phyloP scores from a whole-genome alignment of 2,329 filamentous ascomycete species.

The Fusarium agapanthi region DNA sequence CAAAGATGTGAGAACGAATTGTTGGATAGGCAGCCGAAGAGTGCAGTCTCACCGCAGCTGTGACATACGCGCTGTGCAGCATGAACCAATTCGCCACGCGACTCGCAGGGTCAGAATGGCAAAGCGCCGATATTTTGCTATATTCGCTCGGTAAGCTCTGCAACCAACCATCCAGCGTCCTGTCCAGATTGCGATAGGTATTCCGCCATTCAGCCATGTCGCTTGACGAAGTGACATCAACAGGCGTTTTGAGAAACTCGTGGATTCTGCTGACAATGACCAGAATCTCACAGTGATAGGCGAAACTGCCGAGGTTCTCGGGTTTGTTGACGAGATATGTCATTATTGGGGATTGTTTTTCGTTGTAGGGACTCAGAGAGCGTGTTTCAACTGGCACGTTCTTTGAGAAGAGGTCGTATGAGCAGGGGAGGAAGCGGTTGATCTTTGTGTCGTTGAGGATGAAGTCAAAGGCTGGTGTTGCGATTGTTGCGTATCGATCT shows the following conservation, averaged over 20 bases:
- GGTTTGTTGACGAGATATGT: slow-evolving; percentile 49
- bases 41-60: slow-evolving; percentile 54
- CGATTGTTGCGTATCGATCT: slow-evolving; percentile 55
- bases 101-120: slow-evolving; percentile 55
- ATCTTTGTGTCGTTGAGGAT: slow-evolving; percentile 52
- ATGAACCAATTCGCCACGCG: slow-evolving; percentile 58
- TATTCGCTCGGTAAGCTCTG: slow-evolving; percentile 56
- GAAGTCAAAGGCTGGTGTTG: slow-evolving; percentile 53
- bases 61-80: slow-evolving; percentile 56
- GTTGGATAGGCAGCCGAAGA: slow-evolving; percentile 55
- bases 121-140: slow-evolving; percentile 55
- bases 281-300: slow-evolving; percentile 56
- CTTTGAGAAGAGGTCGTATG: slow-evolving; percentile 55
- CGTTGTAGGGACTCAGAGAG: slow-evolving; percentile 39
- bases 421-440: slow-evolving; percentile 53
- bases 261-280: slow-evolving; percentile 54
- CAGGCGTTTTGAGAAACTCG: slow-evolving; percentile 51
- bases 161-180: slow-evolving; percentile 52
- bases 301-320: slow-evolving; percentile 56
- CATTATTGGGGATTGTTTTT: slow-evolving; percentile 36
- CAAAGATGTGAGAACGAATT: slow-evolving; percentile 51
- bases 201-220: slow-evolving; percentile 54
- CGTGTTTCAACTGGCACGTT: slow-evolving; percentile 55
- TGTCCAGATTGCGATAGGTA: slow-evolving; percentile 51
- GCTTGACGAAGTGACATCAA: slow-evolving; percentile 50